These are phyloP conservation scores for Picochlorum sp. DNA, from an alignment of 139 green algal species.

Conservation along the genomic window DNA sequence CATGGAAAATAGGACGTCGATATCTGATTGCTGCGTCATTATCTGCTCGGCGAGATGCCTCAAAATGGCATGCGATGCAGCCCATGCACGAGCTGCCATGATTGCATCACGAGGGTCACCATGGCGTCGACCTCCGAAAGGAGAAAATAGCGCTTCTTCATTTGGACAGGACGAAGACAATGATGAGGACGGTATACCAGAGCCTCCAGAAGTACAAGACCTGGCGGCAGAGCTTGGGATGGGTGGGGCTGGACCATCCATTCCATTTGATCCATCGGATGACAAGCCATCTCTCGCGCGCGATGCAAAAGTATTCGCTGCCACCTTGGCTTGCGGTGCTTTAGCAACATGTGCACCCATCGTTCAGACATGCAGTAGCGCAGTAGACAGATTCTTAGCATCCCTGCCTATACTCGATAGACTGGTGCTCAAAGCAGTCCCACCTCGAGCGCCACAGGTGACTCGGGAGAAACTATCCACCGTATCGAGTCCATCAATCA, in stretches of 20 bases:
- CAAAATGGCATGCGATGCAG: no score
- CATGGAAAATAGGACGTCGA: background rate
- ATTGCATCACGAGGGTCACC: background rate
- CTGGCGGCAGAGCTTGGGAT: constrained; percentile 11
- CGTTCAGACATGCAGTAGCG: no score
- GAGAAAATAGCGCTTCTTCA: background rate
- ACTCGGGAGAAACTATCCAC: background rate
- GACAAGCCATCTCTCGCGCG: background rate
- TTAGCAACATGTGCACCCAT: background rate
- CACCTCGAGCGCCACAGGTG: no score
- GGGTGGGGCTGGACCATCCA: background rate
- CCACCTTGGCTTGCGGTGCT: background rate
- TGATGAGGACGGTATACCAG: constrained; percentile 12
- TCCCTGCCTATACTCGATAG: no score
- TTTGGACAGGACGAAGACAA: constrained; percentile 9
- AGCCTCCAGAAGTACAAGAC: constrained; percentile 18
- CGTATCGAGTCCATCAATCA: background rate
- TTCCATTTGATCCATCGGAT: background rate
- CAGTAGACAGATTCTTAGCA: no score
- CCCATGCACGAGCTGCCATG: no score
- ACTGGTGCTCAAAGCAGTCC: no score
- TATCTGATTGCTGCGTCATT: background rate
- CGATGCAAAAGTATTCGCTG: background rate
- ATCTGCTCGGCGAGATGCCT: no score
- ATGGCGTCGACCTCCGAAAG: background rate